These are phyloP conservation scores for Musa troglodytarum DNA, from an alignment of 176 grass and related monocot species.

Conservation along the genomic window DNA sequence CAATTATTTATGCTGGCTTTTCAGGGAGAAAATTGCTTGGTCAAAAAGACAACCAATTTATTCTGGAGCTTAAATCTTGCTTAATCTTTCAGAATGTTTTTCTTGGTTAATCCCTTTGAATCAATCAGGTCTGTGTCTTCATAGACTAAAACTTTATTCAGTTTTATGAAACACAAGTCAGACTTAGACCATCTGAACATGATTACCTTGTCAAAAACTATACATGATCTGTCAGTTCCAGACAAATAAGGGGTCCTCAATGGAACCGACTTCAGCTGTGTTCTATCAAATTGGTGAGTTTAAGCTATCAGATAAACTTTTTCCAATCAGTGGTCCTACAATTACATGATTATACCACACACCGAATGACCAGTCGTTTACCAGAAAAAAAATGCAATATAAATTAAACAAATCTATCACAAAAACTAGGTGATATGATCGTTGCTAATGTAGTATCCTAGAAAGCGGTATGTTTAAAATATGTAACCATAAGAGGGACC, in stretches of 20 bases:
- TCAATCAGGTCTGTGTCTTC: neutral
- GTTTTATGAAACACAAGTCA: neutral
- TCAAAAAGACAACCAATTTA: neutral
- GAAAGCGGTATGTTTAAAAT: neutral
- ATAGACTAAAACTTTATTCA: no score
- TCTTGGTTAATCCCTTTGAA: neutral
- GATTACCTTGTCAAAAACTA: neutral
- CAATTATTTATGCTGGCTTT: neutral
- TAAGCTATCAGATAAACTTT: neutral
- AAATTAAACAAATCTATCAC: neutral
- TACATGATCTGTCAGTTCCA: neutral
- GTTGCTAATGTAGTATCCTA: no score
- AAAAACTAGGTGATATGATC: neutral
- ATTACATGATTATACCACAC: neutral
- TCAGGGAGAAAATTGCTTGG: neutral
- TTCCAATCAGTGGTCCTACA: neutral
- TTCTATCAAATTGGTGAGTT: neutral
- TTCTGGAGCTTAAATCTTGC: neutral
- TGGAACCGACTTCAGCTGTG: neutral
- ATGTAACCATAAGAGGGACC: slow-evolving; percentile 25
- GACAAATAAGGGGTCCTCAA: neutral
- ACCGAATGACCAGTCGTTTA: neutral
- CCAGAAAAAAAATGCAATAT: neutral
- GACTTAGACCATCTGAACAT: neutral
- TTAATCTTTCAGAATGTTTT: no score